These are phyloP conservation scores for Colletotrichum gloeosporioides DNA, from an alignment of 2,329 filamentous ascomycete species.

Conservation along the genomic window DNA sequence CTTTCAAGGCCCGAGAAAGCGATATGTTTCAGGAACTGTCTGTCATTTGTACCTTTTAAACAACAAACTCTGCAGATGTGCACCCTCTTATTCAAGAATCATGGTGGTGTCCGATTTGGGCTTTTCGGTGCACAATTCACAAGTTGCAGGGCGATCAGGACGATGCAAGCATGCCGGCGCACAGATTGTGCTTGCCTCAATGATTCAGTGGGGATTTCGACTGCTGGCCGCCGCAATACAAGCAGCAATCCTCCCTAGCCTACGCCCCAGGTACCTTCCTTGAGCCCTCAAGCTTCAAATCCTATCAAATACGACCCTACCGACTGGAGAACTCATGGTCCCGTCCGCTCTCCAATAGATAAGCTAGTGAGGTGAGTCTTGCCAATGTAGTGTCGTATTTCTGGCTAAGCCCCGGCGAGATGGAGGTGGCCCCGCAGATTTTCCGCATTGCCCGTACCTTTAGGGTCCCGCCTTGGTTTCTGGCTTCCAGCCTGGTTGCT, in stretches of 20 bases:
- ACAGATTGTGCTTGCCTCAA: not conserved
- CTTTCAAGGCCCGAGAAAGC: not conserved
- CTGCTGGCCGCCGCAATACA: not conserved
- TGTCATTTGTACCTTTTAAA: not conserved
- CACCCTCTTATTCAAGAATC: not conserved
- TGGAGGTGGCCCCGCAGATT: not conserved
- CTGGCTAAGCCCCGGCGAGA: not conserved
- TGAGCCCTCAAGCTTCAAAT: too few relatives aligned
- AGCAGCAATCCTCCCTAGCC: too few relatives aligned
- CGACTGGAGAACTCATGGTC: not conserved
- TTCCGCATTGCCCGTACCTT: not conserved
- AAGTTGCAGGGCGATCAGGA: not conserved
- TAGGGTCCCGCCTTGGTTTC: not conserved
- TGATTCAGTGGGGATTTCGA: not conserved
- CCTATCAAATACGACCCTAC: not conserved
- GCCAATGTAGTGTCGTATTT: not conserved
- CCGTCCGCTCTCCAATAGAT: not conserved
- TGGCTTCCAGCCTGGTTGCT: not conserved
- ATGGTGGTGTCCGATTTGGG: too few relatives aligned
- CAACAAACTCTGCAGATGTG: not conserved
- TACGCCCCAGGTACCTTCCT: too few relatives aligned
- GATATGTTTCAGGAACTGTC: not conserved
- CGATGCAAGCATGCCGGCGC: too few relatives aligned
- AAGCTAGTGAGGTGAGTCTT: not conserved
- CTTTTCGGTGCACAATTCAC: not conserved